Base-by-base conservation (phyloP, 768 basidiomycete species). In the Symmetrospora coprosmae region DNA sequence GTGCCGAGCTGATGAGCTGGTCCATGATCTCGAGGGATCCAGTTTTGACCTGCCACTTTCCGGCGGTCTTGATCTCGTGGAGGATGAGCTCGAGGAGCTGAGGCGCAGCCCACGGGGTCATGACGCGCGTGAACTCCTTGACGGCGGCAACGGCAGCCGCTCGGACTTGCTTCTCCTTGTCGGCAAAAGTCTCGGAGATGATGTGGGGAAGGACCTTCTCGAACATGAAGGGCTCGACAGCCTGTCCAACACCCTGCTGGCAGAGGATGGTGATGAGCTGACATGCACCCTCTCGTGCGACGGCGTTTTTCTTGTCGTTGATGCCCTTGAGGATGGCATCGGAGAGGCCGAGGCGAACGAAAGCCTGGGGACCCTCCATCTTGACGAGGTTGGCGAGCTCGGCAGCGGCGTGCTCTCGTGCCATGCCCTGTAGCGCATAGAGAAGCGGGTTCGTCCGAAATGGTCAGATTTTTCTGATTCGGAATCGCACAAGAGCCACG, bases 121-220 rank as follows among this genome's bases (percentile, higher is more conserved):
- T 82, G 48, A 84, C 78, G 71, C 87, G 87, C 65, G 92, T 74
- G 72, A 94, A 82, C 27, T 83, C 75, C 72, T 86, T 88, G 70
- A 84, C 79, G 21, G 91, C 87, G 5, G 79, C 70, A 19, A 81
- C 73, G 35, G 90, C 85, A n/a, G 88, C 87, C 45, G 73, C 71
- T 56, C 91, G 84, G 64, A 94, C 89, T 33, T 87, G 83, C 60
- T 90, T 87, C 65, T 87, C 87, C 74, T 96, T 96, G 72, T 97
- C 92, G 80, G 87, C 85, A 73, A 90, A 85, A 33, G 91, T 78
- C 56, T 90, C 86, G 72, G 83, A 82, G 53, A 96, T 73, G 43
- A 84, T 70, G n/a, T 84, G 79, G 56, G 91, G 79, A 41, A 83
- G 84, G 61, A 70, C 39, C 66, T 67, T 67, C 11, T 84, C 77